Base-by-base conservation (phyloP, 495 filamentous ascomycete genomes). In the Aspergillus bertholletiae region DNA sequence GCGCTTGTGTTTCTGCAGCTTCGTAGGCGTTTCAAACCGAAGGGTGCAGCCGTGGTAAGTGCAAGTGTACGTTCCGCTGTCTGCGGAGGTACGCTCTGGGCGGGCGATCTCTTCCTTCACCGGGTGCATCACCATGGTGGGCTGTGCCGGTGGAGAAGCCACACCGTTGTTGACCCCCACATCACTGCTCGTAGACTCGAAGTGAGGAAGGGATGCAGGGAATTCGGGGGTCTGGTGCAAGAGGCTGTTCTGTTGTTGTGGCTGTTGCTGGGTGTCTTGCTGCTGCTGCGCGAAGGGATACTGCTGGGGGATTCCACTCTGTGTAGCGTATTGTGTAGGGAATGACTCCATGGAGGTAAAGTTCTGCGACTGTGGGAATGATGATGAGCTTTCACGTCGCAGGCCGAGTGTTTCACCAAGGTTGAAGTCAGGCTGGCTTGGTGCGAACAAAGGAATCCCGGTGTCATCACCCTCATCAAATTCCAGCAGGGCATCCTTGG, bases 1-100 rank as follows among this genome's bases (percentile, higher is more conserved):
- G 20, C 91, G 87, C 76, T 96, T 96, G 77, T 98, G 94, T 71
- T 92, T 93, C 68, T 97, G 90, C 22, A 98, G 82, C 66, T 91
- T 86, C 22, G 83, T 79, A 11, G 90, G 88, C 7, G 89, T 88
- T 53, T 95, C 88, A 65, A 98, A 98, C 51, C 94, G 89, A 51
- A 83, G 80, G 0, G 86, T 85, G 67, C 94, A 98, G 45, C 90
- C 89, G 68, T 92, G 90, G 61, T 96, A 95, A 13, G 90, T 95
- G 70, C 95, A 98, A 18, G 90, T 92, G 78, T 97, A 98, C 1
- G 90, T 95, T 12, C 93, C 94, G 26, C 84, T 80, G 60, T 93
- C 88, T 0, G 93, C 87, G 12, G 75, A 78, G 1, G 88, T 83
- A 28, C 85, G 77, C 2, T 70, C 64, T 4, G 90, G 90, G 41